phyloP scores from a whole-genome alignment of 108 stramenopile genomes.

The Seminavis robusta region DNA sequence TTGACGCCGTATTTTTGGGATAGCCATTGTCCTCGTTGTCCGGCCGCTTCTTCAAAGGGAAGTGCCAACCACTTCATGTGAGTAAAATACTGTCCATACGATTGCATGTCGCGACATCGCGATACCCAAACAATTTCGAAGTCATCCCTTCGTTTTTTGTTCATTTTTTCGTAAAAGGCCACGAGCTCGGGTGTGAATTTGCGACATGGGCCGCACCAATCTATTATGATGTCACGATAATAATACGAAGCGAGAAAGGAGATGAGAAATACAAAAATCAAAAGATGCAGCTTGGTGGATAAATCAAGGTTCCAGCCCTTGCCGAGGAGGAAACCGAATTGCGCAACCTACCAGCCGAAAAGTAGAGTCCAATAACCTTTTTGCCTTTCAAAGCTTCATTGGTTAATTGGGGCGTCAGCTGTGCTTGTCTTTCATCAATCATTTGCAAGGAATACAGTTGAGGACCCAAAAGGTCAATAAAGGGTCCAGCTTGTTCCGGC shows the following conservation, averaged over 20 bases:
- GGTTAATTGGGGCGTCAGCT: constrained; percentile 64
- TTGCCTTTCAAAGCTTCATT: constrained; percentile 70
- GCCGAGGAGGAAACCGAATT: too few species aligned
- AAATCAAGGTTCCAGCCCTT: background rate
- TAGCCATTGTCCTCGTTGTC: constrained; percentile 63
- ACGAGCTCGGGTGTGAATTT: constrained; percentile 91
- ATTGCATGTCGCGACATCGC: constrained; percentile 75
- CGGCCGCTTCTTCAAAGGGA: constrained; percentile 82
- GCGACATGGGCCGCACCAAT: constrained; percentile 80
- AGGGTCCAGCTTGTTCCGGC: constrained; percentile 87
- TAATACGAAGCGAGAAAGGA: background rate
- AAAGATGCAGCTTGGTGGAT: background rate
- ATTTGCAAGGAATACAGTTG: constrained; percentile 69
- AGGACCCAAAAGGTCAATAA: constrained; percentile 77
- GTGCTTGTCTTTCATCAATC: constrained; percentile 64
- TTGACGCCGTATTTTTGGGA: constrained; percentile 77
- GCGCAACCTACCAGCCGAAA: constrained; percentile 80
- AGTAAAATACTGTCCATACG: constrained; percentile 85
- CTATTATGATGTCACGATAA: background rate
- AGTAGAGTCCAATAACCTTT: constrained; percentile 87
- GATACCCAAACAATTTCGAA: constrained; percentile 89
- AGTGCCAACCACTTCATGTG: constrained; percentile 89
- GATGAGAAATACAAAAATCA: background rate
- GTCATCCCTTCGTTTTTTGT: constrained; percentile 68
- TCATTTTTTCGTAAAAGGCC: constrained; percentile 83